Base-by-base conservation (phyloP, 2,329 filamentous ascomycete species). In the Fusarium nurragi region DNA sequence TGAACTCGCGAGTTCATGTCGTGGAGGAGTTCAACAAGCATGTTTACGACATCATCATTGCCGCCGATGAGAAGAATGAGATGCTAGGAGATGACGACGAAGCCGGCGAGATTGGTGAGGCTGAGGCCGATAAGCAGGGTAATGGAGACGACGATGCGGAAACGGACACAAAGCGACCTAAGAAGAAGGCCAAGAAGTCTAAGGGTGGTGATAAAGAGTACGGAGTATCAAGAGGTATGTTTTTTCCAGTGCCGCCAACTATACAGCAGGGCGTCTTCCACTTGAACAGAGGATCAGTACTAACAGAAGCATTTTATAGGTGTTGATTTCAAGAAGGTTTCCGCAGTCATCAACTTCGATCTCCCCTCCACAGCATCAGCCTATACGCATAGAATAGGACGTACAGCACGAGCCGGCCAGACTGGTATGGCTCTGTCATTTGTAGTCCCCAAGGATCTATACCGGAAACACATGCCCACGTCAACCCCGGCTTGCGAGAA, bases 11-110 rank as follows among this genome's bases (percentile, higher is more conserved):
- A 59, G 88, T 97, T 36, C 94, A 99, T 75, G 93, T 97, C 3
- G 94, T 99, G 4, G 91, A 98, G 71, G 93, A 98, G 76, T 99
- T 99, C 80, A 99, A 98, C 81, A 91, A 92, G 78, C 92, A 92
- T 50, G 89, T 98, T 8, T 99, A 99, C 83, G 94, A 99, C 71
- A 97, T 98, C 63, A 94, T 99, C 68, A 97, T 99, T 71, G 95
- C 95, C 1, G 94, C 93, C 1, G 95, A 99, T 71, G 94, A 97
- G 75, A 90, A 97, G 75, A 90, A 91, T 66, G 93, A 97, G 74
- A 86, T 96, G 12, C 77, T 97, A 12, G 93, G 91, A 13, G 84
- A 87, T 19, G 87, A 89, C 50, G 81, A 83, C 9, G 74, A 88
- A 57, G 71, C 75, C 32, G 73, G 77, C 18, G 74, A 77, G 22